Conservation (phyloP, 23 red algal genomes). For the Gracilaria vermiculophylla region DNA sequence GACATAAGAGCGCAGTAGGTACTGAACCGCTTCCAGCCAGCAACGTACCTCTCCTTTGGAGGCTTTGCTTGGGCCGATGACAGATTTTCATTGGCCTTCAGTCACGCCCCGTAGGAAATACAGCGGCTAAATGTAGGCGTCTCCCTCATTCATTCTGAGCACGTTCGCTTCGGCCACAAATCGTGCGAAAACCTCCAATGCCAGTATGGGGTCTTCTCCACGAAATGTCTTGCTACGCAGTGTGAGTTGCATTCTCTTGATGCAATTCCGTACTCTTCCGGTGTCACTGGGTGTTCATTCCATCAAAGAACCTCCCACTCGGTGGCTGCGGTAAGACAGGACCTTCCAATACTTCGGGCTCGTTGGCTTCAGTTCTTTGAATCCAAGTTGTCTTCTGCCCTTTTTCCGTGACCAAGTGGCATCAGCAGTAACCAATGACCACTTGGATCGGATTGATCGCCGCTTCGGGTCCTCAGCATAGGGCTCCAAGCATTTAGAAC, state of each 20-base stretch:
- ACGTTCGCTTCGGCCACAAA: neutral
- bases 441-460: too few species aligned
- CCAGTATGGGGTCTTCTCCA: neutral
- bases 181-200: neutral
- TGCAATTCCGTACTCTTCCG: neutral
- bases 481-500: too few species aligned
- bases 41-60: conserved; percentile 17
- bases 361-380: too few species aligned
- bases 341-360: too few species aligned
- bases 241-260: conserved; percentile 10
- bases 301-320: too few species aligned
- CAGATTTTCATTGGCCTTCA: conserved; percentile 1
- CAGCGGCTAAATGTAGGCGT: neutral
- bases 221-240: neutral
- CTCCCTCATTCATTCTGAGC: neutral
- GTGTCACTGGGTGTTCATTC: too few species aligned
- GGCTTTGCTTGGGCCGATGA: neutral
- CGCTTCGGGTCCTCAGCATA: too few species aligned
- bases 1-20: conserved; percentile 30
- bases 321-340: too few species aligned
- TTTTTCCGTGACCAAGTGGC: too few species aligned
- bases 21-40: conserved; percentile 44
- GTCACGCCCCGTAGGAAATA: neutral
- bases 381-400: too few species aligned
- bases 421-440: too few species aligned